phyloP scores from a whole-genome alignment of 2,329 filamentous ascomycete genomes.

The Fusarium sp. region DNA sequence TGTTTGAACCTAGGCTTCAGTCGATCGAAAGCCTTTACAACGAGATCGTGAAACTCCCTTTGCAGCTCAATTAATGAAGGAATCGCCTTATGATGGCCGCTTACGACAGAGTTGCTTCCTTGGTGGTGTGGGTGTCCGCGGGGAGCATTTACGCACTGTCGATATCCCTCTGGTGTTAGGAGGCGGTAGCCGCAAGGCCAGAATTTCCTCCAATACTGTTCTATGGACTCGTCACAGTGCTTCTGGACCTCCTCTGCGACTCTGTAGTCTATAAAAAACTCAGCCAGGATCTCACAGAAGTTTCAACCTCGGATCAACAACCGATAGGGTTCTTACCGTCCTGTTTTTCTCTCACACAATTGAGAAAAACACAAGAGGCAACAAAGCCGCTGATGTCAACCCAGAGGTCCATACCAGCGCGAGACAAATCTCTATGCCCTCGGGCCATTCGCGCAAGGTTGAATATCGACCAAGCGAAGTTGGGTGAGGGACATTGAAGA shows the following conservation, averaged over 20 bases:
- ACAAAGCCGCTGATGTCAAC: background rate
- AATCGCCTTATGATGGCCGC: no score
- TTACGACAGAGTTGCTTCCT: accelerated
- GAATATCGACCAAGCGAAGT: background rate
- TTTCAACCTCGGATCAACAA: background rate
- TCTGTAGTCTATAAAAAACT: background rate
- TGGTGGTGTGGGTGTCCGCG: background rate
- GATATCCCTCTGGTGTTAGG: background rate
- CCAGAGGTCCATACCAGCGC: background rate
- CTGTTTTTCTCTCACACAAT: background rate
- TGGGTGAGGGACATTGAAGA: background rate
- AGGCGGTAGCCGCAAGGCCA: background rate
- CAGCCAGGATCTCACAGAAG: background rate
- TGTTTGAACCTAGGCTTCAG: accelerated
- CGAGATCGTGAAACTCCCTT: accelerated
- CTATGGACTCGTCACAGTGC: accelerated
- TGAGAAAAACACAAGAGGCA: background rate
- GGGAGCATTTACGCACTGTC: background rate
- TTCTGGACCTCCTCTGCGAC: accelerated
- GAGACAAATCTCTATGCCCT: background rate
- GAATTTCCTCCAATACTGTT: background rate
- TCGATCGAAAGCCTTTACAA: background rate
- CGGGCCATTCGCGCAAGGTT: background rate
- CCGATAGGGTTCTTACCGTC: background rate
- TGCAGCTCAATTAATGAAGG: no score